Base-by-base conservation (phyloP, 805 yeast species). In the Candida pini region DNA sequence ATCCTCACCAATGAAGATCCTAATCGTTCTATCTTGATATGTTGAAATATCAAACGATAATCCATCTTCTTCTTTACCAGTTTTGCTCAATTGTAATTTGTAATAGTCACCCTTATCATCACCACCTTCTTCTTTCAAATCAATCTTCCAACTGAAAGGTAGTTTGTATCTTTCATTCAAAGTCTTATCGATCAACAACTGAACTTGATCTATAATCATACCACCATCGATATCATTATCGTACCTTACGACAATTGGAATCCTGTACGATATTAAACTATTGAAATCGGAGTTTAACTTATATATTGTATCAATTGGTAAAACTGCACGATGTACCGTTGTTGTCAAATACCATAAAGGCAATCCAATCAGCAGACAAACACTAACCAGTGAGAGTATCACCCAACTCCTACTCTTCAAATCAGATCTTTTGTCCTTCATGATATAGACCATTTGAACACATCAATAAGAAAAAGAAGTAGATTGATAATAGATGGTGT, bases 311-410 rank as follows among this genome's bases (percentile, higher is more conserved):
- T 56, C 59, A 9, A 62, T 48, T 12, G 85, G 85, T 25, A 83
- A 62, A 25, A 68, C 67, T 2, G 86, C 83, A 35, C 88, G 62
- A 47, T 76, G 69, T 14, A 80, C 72, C 3, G 75, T 58, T 4
- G 90, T 79, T 14, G 90, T 79, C 18, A 47, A 39, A 23, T 60
- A 47, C 76, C 82, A 81, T 35, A 78, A 51, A 5, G 89, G 88
- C 5, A 69, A 47, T 2, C 83, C 87, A n/a, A n/a, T n/a, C n/a
- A n/a, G n/a, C n/a, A n/a, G n/a, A n/a, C n/a, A n/a, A n/a, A n/a
- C n/a, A n/a, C n/a, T n/a, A n/a, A n/a, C 26, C 19, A 61, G 49
- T 2, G 57, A 47, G 13, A 43, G 14, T 14, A 58, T 42, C 9
- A 61, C 51, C 16, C 42, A 30, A 27, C 49, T 37, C 27, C 52